phyloP scores from a whole-genome alignment of 345 rosid genomes.

The Salix udensis region DNA sequence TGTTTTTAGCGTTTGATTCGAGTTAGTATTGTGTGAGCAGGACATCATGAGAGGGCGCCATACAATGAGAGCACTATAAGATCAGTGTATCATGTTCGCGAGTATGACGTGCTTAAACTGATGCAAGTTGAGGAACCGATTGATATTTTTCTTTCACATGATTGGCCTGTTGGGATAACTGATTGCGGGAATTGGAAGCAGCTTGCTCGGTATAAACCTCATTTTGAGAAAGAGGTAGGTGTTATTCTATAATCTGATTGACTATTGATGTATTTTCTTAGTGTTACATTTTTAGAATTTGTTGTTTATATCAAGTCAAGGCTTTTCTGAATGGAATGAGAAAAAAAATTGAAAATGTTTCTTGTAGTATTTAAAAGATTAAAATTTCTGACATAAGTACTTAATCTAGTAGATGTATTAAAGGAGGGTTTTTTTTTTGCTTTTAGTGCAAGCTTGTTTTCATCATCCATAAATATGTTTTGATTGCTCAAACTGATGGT shows the following conservation, averaged over 20 bases:
- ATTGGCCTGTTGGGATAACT: constrained; percentile 92
- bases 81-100: constrained; percentile 85
- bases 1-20: neutral
- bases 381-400: neutral
- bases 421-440: neutral
- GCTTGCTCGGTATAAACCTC: constrained; percentile 53
- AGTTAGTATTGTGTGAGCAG: constrained; percentile 34
- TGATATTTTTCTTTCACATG: constrained; percentile 90
- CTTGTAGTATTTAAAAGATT: neutral
- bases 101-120: constrained; percentile 83
- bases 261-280: neutral
- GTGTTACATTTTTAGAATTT: too few species aligned
- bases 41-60: constrained; percentile 86
- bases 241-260: neutral
- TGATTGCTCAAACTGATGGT: neutral
- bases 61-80: constrained; percentile 59
- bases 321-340: neutral
- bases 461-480: neutral
- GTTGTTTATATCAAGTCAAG: too few species aligned
- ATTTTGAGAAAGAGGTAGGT: constrained; percentile 66
- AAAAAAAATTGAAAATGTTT: neutral
- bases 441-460: neutral
- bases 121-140: constrained; percentile 76
- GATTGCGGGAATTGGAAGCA: constrained; percentile 65
- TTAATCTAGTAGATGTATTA: neutral